Evolutionary conservation across 2,329 filamentous ascomycete genomes (phyloP).

Genomic region (Pseudocercospora vitis): DNA sequence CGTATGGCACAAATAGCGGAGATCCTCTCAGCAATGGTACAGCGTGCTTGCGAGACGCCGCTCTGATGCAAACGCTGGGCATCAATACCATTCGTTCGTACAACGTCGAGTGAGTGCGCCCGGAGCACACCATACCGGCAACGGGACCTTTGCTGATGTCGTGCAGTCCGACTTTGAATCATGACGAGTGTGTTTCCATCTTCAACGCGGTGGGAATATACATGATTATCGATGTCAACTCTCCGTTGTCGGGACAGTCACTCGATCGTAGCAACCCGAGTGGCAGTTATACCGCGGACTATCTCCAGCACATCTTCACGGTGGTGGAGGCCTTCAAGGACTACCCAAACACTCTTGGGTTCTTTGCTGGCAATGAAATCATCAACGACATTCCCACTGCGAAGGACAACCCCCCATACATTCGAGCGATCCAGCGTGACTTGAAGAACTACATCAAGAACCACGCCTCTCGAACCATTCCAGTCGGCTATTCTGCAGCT

Average conservation of each 20-base stretch:
- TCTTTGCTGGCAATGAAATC: constrained; percentile 68
- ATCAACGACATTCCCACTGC: constrained; percentile 60
- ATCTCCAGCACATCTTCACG: constrained; percentile 60
- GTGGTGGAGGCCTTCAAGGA: constrained; percentile 67
- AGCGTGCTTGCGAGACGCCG: constrained; percentile 62
- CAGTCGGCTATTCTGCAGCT: constrained; percentile 69
- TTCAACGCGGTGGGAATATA: constrained; percentile 68
- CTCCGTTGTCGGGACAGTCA: constrained; percentile 56
- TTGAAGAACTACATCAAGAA: constrained; percentile 67
- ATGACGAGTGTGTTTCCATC: constrained; percentile 62
- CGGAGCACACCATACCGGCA: no score
- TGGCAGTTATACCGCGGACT: constrained; percentile 56
- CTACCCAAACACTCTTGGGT: constrained; percentile 65
- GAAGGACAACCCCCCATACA: constrained; percentile 57
- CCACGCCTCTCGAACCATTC: constrained; percentile 58
- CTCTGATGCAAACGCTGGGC: constrained; percentile 62
- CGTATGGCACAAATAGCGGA: constrained; percentile 52
- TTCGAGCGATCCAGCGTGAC: constrained; percentile 64
- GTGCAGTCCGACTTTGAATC: constrained; percentile 58
- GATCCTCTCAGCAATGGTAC: constrained; percentile 61
- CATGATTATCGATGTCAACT: constrained; percentile 66
- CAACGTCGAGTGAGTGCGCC: no score
- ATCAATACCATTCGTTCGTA: constrained; percentile 67
- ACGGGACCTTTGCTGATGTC: no score
- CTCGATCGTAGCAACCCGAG: constrained; percentile 57